Base-by-base conservation (phyloP, 2,329 filamentous ascomycete genomes). In the Botrytis pseudocinerea region DNA sequence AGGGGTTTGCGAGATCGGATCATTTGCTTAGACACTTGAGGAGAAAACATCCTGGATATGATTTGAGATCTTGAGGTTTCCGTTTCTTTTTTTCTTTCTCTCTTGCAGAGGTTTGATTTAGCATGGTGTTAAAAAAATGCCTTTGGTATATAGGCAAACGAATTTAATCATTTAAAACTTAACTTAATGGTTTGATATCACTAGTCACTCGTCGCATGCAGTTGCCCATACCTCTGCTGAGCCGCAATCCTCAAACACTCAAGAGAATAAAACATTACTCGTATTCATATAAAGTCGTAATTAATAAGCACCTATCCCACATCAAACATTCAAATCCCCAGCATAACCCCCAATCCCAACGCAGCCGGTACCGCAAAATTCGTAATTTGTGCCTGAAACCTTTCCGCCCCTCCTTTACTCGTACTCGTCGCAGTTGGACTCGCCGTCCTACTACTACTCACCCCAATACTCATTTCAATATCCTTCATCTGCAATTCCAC, bases 351-450 rank as follows among this genome's bases (percentile, higher is more conserved):
- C 8, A 72, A 42, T 2, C 70, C 70, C 61, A 72, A 32, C 22
- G 70, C 70, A 20, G 70, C 70, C 22, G 70, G 70, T n/a, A 72
- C 25, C 6, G 70, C 70, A 72, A 72, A 72, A 72, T 72, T 72
- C 16, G 70, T 72, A 68, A 72, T 72, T 51, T 57, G 46, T 3
- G 70, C 28, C 48, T 28, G 28, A n/a, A 65, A 64, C 10, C 32
- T 46, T 12, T 72, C 70, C 16, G 38, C 70, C 2, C 18, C 70
- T 4, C 38, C 70, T 6, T 38, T 60, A 40, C 70, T 72, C 48
- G 48, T 72, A 38, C 51, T 60, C 32, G 70, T 60, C 5, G 69
- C 35, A 38, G 18, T 59, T 12, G 70, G 25, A 16, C 38, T 38
- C 44, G 60, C 35, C 18, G 69, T 71, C 38, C 46, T 65, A 40